These are phyloP conservation scores for Fagopyrum esculentum DNA, from an alignment of 148 eudicot species.

Conservation along the genomic window DNA sequence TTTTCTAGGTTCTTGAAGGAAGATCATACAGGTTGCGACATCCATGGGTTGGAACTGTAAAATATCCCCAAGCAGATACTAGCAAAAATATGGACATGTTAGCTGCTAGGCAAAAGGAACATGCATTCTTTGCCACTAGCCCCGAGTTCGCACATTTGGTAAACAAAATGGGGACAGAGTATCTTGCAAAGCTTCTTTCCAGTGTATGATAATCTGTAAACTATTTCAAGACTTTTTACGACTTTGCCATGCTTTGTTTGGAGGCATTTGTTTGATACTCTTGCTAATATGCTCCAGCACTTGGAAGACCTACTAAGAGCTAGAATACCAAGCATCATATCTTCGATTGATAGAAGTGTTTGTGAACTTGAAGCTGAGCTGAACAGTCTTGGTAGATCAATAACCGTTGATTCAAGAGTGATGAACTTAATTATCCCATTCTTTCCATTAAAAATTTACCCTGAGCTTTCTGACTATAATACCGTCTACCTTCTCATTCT, in stretches of 20 bases:
- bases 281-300: neutral
- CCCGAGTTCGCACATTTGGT: slow-evolving; percentile 20
- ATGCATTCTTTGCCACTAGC: slow-evolving; percentile 20
- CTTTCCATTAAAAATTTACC: too few species aligned
- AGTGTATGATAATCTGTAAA: slow-evolving; percentile 5
- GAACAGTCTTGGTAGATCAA: slow-evolving; percentile 8
- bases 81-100: slow-evolving; percentile 18
- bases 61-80: too few species aligned
- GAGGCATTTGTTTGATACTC: neutral
- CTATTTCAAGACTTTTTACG: neutral
- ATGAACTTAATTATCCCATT: neutral
- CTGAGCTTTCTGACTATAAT: too few species aligned
- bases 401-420: slow-evolving; percentile 5
- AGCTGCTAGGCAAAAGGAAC: slow-evolving; percentile 23
- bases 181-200: slow-evolving; percentile 23
- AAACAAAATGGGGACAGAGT: slow-evolving; percentile 24
- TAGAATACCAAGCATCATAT: slow-evolving; percentile 3
- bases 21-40: too few species aligned
- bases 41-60: too few species aligned
- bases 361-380: slow-evolving; percentile 6
- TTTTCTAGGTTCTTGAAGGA: too few species aligned
- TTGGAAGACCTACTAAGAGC: slow-evolving; percentile 5
- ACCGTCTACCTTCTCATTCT: too few species aligned
- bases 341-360: neutral
- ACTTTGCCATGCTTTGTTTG: neutral